Base-by-base conservation (phyloP, 495 filamentous ascomycete species). In the Copromyces sp. region DNA sequence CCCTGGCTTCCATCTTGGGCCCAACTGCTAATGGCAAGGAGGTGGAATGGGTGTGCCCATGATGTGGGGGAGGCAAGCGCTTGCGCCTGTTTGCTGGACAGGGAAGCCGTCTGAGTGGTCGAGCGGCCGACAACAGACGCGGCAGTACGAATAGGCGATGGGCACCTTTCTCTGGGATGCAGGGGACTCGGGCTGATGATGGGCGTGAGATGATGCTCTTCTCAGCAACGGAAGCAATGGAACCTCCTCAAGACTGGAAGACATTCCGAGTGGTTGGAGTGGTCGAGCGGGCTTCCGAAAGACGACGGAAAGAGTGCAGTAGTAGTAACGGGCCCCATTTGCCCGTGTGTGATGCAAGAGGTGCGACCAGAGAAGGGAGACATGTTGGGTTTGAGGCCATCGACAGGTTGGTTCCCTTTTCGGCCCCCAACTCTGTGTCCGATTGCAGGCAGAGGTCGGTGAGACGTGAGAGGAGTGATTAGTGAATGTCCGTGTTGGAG, bases 41-140 rank as follows among this genome's bases (percentile, higher is more conserved):
- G 44, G 44, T 47, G 44, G 44, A 20, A 29, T 24, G 47, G 47
- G 11, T 59, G 47, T 59, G 20, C 12, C 24, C 53, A 61, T 74
- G 73, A 41, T 77, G 75, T 74, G 75, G 75, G 75, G 72, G 72
- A 72, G 74, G 70, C 72, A 70, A 77, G 75, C 72, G 75, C 75
- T 77, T 75, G 75, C 75, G 75, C 72, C 71, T 73, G 71, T 68
- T 39, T 59, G 42, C 44, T 71, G 65, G 53, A 29, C 47, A 69
- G 24, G 29, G 70, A 20, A 68, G 42, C 35, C 29, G 20, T 61
- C 68, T 71, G 69, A 76, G 20, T 65, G 71, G 71, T 69, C 17
- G 29, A 71, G 16, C 24, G 24, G 70, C 69, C 39, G 71, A 68
- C 24, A n/a, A 69, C 47, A 73, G 53, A 59, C 65, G 45, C 72